Evolutionary conservation across 192 early-diverging fungal species (phyloP).

Genomic region (Obelidium mucronatum): DNA sequence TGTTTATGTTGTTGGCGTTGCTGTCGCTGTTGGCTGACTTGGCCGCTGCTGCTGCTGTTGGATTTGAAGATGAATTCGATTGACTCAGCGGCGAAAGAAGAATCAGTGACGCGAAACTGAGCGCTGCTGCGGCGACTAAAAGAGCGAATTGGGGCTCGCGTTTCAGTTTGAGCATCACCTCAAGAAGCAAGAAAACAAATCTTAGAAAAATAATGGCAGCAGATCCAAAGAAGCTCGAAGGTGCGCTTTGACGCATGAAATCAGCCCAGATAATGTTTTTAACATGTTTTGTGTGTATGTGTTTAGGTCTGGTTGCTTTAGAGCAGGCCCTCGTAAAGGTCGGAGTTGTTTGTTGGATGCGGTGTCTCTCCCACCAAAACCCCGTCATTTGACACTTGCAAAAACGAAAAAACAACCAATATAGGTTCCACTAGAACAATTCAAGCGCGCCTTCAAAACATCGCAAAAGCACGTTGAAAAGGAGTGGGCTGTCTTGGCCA

Average conservation of each 20-base stretch:
- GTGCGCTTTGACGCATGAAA: background rate
- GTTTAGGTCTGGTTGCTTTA: constrained; percentile 84
- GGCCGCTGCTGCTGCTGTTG: too few relatives aligned
- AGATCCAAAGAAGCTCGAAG: constrained; percentile 36
- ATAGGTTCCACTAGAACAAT: constrained; percentile 88
- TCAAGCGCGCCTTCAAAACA: constrained; percentile 74
- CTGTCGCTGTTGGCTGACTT: too few relatives aligned
- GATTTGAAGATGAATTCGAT: too few relatives aligned
- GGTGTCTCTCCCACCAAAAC: background rate
- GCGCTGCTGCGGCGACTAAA: too few relatives aligned
- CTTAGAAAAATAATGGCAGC: background rate
- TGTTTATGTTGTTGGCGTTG: background rate
- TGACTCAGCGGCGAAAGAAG: background rate
- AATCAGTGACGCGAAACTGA: background rate
- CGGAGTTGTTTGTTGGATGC: background rate
- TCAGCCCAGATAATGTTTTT: too few relatives aligned
- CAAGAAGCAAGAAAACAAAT: background rate
- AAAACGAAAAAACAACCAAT: constrained; percentile 7
- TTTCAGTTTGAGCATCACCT: too few relatives aligned
- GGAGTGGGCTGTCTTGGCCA: constrained; percentile 60
- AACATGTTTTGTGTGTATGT: too few relatives aligned
- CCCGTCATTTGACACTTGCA: constrained; percentile 10
- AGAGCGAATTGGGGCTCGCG: too few relatives aligned
- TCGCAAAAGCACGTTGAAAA: constrained; percentile 86
- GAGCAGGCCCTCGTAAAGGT: constrained; percentile 97